Evolutionary conservation across 2,329 filamentous ascomycete genomes (phyloP).

Genomic region (Neoscytalidium dimidiatum): DNA sequence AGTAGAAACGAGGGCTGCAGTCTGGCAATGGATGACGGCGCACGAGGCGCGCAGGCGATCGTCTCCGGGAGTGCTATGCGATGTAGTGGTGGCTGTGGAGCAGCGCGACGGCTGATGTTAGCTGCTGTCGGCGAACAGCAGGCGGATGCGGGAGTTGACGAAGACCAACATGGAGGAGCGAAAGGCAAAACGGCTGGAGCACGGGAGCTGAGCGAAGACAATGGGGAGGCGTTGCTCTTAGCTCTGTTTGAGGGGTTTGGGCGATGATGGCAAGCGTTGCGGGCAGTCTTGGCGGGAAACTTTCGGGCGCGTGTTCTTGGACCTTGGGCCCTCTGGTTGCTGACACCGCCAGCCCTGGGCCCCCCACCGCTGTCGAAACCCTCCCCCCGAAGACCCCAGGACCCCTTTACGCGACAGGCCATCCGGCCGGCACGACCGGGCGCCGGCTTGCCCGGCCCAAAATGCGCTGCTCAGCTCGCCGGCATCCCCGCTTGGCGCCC

Average conservation of each 20-base stretch:
- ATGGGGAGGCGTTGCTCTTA: not conserved
- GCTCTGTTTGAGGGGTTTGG: not conserved
- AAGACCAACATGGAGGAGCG: constrained; percentile 10
- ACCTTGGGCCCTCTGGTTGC: not conserved
- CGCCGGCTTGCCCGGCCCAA: not conserved
- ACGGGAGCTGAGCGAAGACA: not conserved
- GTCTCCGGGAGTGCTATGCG: constrained; percentile 1
- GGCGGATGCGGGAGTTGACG: not conserved
- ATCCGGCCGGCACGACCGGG: not conserved
- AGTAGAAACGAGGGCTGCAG: not conserved
- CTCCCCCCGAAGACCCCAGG: too few species aligned
- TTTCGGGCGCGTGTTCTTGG: not conserved
- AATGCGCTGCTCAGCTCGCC: not conserved
- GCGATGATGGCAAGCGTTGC: not conserved
- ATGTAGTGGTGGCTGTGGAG: not conserved
- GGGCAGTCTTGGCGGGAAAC: not conserved
- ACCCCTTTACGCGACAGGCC: too few species aligned
- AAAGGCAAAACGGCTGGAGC: not conserved
- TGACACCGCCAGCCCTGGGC: not conserved
- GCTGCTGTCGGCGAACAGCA: constrained; percentile 18
- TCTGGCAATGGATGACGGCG: not conserved
- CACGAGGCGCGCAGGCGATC: not conserved
- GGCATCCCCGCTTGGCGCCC: constrained; percentile 9
- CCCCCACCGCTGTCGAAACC: not conserved
- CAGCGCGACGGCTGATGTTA: constrained; percentile 3